These are phyloP conservation scores for Cladochytrium replicatum DNA, from an alignment of 192 early-diverging fungal genomes.

Conservation along the genomic window DNA sequence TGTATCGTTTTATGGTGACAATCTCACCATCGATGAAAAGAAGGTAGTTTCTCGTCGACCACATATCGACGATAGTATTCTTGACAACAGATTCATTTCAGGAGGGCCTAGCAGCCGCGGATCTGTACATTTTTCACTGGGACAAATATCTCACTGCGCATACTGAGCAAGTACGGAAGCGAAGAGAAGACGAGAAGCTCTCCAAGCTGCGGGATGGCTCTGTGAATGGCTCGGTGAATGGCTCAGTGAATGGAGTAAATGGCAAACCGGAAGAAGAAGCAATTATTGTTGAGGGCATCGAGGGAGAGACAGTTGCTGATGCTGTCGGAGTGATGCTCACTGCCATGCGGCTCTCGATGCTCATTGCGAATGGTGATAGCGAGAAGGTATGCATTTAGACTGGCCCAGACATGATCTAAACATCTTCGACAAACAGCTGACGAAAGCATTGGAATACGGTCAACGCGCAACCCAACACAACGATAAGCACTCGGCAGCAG, in stretches of 20 bases:
- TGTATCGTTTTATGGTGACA: slow-evolving; percentile 26
- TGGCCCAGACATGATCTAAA: background rate
- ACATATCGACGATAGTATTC: too few species aligned
- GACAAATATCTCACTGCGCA: slow-evolving; percentile 25
- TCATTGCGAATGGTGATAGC: slow-evolving; percentile 19
- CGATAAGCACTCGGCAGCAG: too few species aligned
- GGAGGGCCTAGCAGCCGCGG: slow-evolving; percentile 13
- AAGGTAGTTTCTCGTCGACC: slow-evolving; percentile 22
- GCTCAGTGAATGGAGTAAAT: background rate
- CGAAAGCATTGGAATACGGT: slow-evolving; percentile 23
- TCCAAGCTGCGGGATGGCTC: too few species aligned
- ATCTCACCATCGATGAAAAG: slow-evolving; percentile 26
- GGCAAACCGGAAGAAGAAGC: background rate
- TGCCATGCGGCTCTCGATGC: slow-evolving; percentile 21
- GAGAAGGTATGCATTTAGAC: slow-evolving; percentile 26
- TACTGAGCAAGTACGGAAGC: background rate
- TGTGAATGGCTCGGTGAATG: too few species aligned
- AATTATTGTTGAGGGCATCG: slow-evolving; percentile 16
- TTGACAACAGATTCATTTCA: too few species aligned
- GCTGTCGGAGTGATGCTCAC: slow-evolving; percentile 31
- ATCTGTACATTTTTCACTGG: slow-evolving; percentile 30
- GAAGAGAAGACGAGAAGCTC: background rate
- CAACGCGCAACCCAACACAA: too few species aligned
- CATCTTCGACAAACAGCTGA: slow-evolving; percentile 13
- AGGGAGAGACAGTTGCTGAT: slow-evolving; percentile 35